These are phyloP conservation scores for Epichloe scottii DNA, from an alignment of 2,329 filamentous ascomycete genomes.

Conservation along the genomic window DNA sequence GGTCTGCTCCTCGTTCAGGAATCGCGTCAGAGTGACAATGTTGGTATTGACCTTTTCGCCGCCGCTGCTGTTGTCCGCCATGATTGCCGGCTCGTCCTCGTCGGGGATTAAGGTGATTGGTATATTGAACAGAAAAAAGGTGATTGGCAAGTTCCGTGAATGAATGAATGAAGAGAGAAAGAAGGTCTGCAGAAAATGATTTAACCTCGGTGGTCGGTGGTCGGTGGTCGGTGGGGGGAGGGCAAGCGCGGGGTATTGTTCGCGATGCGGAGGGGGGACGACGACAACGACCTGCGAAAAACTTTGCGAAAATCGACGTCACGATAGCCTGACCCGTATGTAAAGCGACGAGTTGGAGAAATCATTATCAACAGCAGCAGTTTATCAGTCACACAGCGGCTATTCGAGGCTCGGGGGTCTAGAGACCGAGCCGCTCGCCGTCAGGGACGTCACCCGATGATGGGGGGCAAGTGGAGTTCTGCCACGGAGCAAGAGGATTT, in stretches of 20 bases:
- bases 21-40: constrained; percentile 89
- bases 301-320: too few species aligned
- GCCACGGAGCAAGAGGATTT: constrained; percentile 21
- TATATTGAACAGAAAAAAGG: too few species aligned
- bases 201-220: constrained; percentile 2
- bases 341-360: too few species aligned
- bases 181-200: not conserved
- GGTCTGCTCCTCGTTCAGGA: constrained; percentile 88
- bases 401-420: constrained; percentile 1
- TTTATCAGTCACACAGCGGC: not conserved
- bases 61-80: constrained; percentile 29
- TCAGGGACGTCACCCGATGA: not conserved
- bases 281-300: too few species aligned
- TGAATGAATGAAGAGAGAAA: not conserved
- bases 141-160: not conserved
- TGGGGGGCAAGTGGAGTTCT: not conserved
- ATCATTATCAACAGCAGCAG: too few species aligned
- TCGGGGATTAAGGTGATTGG: too few species aligned
- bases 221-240: too few species aligned
- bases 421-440: not conserved
- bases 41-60: constrained; percentile 87
- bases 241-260: not conserved
- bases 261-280: not conserved
- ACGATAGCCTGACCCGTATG: too few species aligned
- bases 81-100: constrained; percentile 9